A percentile compares a stretch with the other conserved stretches of the same genome.
These are phyloP conservation scores for Neoboletus magnificus DNA, from an alignment of 768 basidiomycete genomes.

Conservation along the genomic window DNA sequence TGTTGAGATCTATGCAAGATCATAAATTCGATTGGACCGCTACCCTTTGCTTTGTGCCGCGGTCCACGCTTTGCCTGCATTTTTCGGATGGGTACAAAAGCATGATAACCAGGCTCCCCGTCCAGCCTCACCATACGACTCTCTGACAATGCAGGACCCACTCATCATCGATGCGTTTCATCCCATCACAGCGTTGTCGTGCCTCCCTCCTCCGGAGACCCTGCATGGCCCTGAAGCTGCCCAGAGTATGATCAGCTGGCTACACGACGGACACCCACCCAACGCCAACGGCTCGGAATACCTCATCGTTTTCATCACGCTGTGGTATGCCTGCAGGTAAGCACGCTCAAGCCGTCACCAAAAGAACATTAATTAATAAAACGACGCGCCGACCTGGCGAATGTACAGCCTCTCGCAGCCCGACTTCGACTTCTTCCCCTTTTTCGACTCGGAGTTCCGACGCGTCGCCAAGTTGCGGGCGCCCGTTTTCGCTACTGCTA, in stretches of 20 bases:
- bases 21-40: neutral
- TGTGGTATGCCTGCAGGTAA: neutral
- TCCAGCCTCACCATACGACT: neutral
- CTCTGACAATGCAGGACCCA: neutral
- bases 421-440: neutral
- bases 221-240: neutral
- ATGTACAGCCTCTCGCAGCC: neutral
- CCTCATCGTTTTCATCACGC: neutral
- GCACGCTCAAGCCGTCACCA: neutral
- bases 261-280: neutral
- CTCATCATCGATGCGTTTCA: neutral
- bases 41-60: neutral
- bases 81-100: neutral
- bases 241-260: neutral
- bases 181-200: neutral
- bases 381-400: neutral
- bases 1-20: neutral
- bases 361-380: neutral
- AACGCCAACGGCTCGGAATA: neutral
- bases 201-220: neutral
- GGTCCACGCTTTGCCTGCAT: neutral
- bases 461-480: neutral
- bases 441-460: neutral
- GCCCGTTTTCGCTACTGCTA: too few relatives aligned
- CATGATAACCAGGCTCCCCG: neutral